Evolutionary conservation across 768 basidiomycete species (phyloP).

Genomic region (Mycena vulgaris): DNA sequence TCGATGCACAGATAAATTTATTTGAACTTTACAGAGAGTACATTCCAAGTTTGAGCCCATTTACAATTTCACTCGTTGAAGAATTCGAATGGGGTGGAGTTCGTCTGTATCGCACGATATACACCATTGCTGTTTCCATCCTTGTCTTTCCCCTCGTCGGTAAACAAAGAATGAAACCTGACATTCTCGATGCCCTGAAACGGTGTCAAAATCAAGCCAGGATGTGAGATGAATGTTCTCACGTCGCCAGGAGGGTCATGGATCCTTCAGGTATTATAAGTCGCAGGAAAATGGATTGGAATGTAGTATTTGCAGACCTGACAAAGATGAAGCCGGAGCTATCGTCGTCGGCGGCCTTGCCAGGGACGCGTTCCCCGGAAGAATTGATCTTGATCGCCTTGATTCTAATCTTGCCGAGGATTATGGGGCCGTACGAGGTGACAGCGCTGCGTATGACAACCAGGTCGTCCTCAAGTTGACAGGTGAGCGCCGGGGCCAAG

Average conservation of each 20-base stretch:
- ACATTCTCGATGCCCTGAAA: conserved; percentile 76
- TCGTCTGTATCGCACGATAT: conserved; percentile 77
- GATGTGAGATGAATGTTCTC: conserved; percentile 36
- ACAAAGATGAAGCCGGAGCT: conserved; percentile 20
- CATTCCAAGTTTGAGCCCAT: conserved; percentile 20
- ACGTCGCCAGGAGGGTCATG: conserved; percentile 84
- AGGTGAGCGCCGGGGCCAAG: conserved; percentile 26
- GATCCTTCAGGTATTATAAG: conserved; percentile 61
- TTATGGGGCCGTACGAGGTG: conserved; percentile 78
- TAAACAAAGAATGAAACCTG: conserved; percentile 80
- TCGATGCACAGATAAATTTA: neutral
- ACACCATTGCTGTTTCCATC: conserved; percentile 62
- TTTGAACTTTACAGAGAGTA: neutral
- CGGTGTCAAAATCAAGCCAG: conserved; percentile 19
- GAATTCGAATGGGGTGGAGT: conserved; percentile 73
- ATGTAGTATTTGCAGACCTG: conserved; percentile 18
- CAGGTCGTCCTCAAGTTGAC: conserved; percentile 55
- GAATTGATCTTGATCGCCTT: conserved; percentile 65
- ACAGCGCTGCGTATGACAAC: conserved; percentile 66
- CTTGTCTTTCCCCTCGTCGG: conserved; percentile 67
- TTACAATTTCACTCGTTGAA: conserved; percentile 71
- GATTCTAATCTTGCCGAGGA: conserved; percentile 83
- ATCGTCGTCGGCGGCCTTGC: conserved; percentile 44
- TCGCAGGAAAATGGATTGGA: neutral
- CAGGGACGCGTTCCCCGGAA: conserved; percentile 20